Evolutionary conservation across 2,329 filamentous ascomycete genomes (phyloP), one percentile per base, ranked within the genome.

Genomic region (Chaetomium globosum): DNA sequence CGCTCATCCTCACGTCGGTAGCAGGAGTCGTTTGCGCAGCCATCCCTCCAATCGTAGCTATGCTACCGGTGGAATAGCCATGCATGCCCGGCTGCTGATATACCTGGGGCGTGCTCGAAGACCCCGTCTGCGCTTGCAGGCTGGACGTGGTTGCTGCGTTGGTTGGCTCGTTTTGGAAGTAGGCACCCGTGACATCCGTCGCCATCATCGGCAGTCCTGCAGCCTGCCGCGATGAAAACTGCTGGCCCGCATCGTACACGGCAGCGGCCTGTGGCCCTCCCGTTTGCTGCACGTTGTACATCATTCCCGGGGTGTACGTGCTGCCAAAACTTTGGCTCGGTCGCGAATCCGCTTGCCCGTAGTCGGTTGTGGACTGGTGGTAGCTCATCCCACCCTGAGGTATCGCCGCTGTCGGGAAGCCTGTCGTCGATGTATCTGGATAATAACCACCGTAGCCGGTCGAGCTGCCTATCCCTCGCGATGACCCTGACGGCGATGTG

Each of bases 161-260:
- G 71, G 85, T 81, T 74, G 88, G 82, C 75, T 90, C 89, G 77
- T 82, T 83, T 72, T 85, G 79, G 78, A 92, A 93, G 81, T 95
- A 97, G 74, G 89, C 89, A 80, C 89, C 83, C 67, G 85, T 83
- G 77, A 92, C 87, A 75, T 81, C 81, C 66, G 79, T 73, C 49
- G 87, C 81, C 77, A 93, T 83, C 79, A 92, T 90, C 76, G 92
- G 90, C 79, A 95, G 86, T 67, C 85, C 86, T 82, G 89, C 87
- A 79, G 89, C 85, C 75, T 92, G 90, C 81, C 90, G 88, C 71
- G 87, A 81, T 74, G 88, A 84, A 80, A 92, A 96, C 75, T 89
- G 89, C 79, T 88, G 85, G 75, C 88, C 86, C 74, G 87, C 81
- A 77, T 94, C 90, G 80, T 96, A 96, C 79, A 89, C 82, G 80